phyloP scores from a whole-genome alignment of 768 basidiomycete species.

The Pulveroboletus sp. region DNA sequence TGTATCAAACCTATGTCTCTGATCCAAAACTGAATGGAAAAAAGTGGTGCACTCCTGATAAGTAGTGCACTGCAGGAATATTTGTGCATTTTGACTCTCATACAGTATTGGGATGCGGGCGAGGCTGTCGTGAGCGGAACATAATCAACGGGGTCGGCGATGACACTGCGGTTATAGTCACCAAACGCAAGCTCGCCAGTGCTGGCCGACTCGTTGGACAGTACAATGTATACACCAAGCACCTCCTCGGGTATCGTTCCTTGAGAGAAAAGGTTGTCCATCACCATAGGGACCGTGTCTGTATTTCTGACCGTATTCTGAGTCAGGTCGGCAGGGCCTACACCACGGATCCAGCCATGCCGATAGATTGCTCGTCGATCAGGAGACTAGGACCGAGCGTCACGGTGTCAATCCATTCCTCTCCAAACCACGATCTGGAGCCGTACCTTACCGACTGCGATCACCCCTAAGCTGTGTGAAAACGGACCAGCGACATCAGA shows the following conservation, averaged over 20 bases:
- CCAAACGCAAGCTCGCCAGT: constrained; percentile 12
- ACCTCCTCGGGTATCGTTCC: too few species aligned
- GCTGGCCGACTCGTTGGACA: constrained; percentile 4
- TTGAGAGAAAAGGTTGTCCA: too few species aligned
- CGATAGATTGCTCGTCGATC: constrained; percentile 29
- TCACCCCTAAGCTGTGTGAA: background rate
- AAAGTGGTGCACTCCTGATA: too few species aligned
- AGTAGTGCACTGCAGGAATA: too few species aligned
- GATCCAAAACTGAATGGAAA: too few species aligned
- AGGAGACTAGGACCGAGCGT: background rate
- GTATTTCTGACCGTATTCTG: constrained; percentile 13
- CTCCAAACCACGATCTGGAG: constrained; percentile 4
- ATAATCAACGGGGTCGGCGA: constrained; percentile 14
- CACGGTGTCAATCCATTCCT: constrained; percentile 13
- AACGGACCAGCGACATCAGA: too few species aligned
- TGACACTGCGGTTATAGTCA: constrained; percentile 5
- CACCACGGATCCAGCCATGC: constrained; percentile 36
- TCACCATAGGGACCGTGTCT: too few species aligned
- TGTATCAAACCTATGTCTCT: too few species aligned
- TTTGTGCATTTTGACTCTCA: too few species aligned
- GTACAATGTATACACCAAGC: too few species aligned
- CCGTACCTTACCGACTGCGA: constrained; percentile 3
- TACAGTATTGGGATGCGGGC: constrained; percentile 24
- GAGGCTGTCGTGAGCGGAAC: constrained; percentile 19
- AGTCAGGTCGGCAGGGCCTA: constrained; percentile 33